Conservation (phyloP, 2,329 filamentous ascomycete species). For the Hypoxylon sp. region DNA sequence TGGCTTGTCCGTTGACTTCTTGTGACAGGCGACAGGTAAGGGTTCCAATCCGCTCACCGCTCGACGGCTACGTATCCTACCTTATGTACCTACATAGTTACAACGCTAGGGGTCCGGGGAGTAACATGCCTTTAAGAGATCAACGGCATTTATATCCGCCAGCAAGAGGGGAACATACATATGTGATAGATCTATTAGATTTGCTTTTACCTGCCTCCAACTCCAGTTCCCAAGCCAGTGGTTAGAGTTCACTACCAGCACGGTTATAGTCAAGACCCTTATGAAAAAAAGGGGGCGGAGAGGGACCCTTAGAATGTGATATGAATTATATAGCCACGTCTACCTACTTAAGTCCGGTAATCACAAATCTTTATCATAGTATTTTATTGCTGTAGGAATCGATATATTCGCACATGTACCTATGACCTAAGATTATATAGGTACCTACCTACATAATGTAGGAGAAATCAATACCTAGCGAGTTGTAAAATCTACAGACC, state of each 20-base stretch:
- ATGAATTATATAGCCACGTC: background rate
- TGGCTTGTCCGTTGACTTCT: constrained; percentile 31
- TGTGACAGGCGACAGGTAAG: constrained; percentile 33
- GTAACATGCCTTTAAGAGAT: constrained; percentile 22
- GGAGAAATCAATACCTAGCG: background rate
- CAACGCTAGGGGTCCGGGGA: constrained; percentile 36
- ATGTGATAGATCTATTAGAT: constrained; percentile 1
- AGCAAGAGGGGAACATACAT: too few species aligned
- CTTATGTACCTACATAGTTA: too few species aligned
- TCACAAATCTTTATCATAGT: background rate
- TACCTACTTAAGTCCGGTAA: constrained; percentile 4
- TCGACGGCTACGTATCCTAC: constrained; percentile 23
- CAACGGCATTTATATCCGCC: constrained; percentile 26
- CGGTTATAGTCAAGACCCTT: constrained; percentile 9
- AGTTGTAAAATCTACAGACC: background rate
- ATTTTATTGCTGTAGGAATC: too few species aligned
- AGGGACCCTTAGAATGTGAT: constrained; percentile 10
- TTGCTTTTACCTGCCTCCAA: constrained; percentile 7
- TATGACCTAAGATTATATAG: constrained; percentile 15
- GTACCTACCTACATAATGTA: constrained; percentile 1
- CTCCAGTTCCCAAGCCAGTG: constrained; percentile 35
- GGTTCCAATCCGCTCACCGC: constrained; percentile 41
- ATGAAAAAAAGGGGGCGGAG: constrained; percentile 9
- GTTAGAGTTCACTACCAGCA: constrained; percentile 36
- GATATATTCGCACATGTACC: too few species aligned